These are phyloP conservation scores for Daphne laureola DNA, from an alignment of 441 rosid species.

Conservation along the genomic window DNA sequence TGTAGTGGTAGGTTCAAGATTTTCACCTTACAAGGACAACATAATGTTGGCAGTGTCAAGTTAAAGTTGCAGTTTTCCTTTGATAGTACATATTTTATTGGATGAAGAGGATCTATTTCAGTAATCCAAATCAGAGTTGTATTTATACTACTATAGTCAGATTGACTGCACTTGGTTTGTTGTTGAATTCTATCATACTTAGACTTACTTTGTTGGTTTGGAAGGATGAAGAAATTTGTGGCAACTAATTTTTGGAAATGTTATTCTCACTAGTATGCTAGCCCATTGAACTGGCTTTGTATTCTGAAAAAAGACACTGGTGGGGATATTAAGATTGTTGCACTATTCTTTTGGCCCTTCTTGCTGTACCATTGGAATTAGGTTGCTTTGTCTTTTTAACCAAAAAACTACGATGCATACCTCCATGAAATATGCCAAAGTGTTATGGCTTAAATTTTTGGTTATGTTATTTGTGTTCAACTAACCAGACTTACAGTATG, in stretches of 20 bases:
- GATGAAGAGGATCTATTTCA: slow-evolving; percentile 91
- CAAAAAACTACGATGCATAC: no score
- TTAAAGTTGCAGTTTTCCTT: slow-evolving; percentile 88
- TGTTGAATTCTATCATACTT: slow-evolving; percentile 81
- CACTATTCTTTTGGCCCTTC: slow-evolving; percentile 62
- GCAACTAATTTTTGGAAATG: slow-evolving; percentile 86
- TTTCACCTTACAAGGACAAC: slow-evolving; percentile 63
- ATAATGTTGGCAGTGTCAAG: slow-evolving; percentile 76
- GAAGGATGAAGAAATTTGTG: slow-evolving; percentile 64
- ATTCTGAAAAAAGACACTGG: slow-evolving; percentile 81
- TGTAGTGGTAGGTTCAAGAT: slow-evolving; percentile 84
- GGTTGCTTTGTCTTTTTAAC: slow-evolving; percentile 25
- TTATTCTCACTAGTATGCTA: slow-evolving; percentile 72
- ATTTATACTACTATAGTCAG: slow-evolving; percentile 67
- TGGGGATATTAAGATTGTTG: slow-evolving; percentile 52
- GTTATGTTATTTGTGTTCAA: no score
- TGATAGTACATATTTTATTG: slow-evolving; percentile 97
- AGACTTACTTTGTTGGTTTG: slow-evolving; percentile 86
- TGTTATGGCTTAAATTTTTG: no score
- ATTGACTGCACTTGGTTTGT: slow-evolving; percentile 70
- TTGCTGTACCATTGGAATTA: slow-evolving; percentile 86
- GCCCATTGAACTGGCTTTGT: no score
- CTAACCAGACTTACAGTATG: no score
- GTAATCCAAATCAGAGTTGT: slow-evolving; percentile 63
- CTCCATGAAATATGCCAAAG: no score